These are phyloP conservation scores for Malus hybrid DNA, from an alignment of 331 rosid species.

Conservation along the genomic window DNA sequence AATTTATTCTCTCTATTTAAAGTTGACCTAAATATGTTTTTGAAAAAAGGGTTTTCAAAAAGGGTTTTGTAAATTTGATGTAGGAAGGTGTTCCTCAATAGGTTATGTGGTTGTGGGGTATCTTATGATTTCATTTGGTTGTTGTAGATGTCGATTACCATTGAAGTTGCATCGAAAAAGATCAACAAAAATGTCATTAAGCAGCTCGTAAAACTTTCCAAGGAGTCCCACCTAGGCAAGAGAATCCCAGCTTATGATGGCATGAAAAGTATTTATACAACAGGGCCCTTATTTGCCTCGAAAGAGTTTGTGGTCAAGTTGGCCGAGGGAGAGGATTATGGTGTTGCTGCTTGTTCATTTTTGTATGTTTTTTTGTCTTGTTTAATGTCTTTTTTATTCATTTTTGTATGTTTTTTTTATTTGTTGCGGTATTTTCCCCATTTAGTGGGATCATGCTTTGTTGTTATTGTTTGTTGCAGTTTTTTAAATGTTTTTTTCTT, in stretches of 20 bases:
- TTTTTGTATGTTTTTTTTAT: neutral
- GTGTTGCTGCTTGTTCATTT: slow-evolving; percentile 6
- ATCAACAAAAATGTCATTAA: slow-evolving; percentile 18
- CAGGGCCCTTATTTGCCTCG: slow-evolving; percentile 28
- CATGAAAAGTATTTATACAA: slow-evolving; percentile 42
- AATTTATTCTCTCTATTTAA: too few species aligned
- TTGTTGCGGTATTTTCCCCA: too few species aligned
- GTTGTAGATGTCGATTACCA: slow-evolving; percentile 45
- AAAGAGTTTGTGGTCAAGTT: slow-evolving; percentile 43
- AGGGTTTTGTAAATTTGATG: too few species aligned
- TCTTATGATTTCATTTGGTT: neutral
- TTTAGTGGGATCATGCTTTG: too few species aligned
- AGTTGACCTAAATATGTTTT: too few species aligned
- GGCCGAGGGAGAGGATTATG: neutral
- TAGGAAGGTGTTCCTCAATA: too few species aligned
- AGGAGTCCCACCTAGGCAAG: slow-evolving; percentile 17
- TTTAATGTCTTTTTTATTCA: neutral
- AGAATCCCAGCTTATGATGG: slow-evolving; percentile 57
- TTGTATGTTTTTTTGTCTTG: neutral
- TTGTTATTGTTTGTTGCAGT: neutral
- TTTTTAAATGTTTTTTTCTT: neutral
- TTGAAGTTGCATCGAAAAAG: slow-evolving; percentile 36
- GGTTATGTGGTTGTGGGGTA: neutral
- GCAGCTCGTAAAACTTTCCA: neutral
- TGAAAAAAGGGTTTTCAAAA: too few species aligned